Conservation (phyloP, 352 stramenopile genomes). For the Globisporangium paroecandrum region DNA sequence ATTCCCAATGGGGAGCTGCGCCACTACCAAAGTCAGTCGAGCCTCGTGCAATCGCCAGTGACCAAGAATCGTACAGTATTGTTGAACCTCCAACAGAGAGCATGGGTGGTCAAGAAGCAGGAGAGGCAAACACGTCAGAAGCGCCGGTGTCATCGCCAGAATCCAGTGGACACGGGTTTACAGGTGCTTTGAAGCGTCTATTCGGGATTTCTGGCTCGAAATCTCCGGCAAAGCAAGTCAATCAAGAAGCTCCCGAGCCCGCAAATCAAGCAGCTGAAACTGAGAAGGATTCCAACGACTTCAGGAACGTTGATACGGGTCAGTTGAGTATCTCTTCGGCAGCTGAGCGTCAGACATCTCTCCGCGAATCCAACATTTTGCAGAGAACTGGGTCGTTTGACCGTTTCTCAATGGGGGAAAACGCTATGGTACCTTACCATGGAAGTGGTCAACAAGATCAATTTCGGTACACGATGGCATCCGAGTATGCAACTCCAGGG, state of each 20-base stretch:
- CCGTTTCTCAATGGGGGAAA: conserved; percentile 11
- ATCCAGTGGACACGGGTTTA: conserved; percentile 29
- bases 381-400: conserved; percentile 9
- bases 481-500: background rate
- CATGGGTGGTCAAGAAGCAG: background rate
- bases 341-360: background rate
- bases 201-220: conserved; percentile 51
- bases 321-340: background rate
- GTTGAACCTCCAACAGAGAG: conserved; percentile 33
- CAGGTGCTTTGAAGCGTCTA: conserved; percentile 59
- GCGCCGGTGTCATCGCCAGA: conserved; percentile 1
- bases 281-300: background rate
- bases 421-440: conserved; percentile 14
- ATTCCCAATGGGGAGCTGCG: conserved; percentile 18
- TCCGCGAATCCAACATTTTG: background rate
- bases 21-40: conserved; percentile 11
- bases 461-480: conserved; percentile 37
- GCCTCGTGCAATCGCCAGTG: conserved; percentile 20
- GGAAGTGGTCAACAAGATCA: conserved; percentile 8
- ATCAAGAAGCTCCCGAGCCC: background rate
- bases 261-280: background rate
- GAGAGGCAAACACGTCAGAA: background rate
- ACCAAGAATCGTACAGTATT: conserved; percentile 52
- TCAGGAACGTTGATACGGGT: background rate
- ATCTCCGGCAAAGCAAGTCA: background rate